phyloP scores from a whole-genome alignment of 805 yeast genomes.

The Candida namnaoensis region DNA sequence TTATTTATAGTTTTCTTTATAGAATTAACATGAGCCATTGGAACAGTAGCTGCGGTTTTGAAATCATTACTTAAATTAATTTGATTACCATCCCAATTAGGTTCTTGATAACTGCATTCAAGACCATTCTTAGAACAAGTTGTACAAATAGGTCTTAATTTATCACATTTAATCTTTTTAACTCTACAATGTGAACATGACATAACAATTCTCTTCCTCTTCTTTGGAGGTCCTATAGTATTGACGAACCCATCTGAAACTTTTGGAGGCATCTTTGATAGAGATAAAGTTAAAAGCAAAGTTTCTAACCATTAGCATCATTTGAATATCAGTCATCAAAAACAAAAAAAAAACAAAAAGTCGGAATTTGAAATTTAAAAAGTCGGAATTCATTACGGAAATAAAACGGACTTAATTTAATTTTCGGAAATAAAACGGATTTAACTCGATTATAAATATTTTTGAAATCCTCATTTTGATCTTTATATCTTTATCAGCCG shows the following conservation, averaged over 20 bases:
- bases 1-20: no score
- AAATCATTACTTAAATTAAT: slow-evolving; percentile 6
- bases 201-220: slow-evolving; percentile 13
- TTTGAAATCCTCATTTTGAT: no score
- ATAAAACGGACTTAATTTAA: no score
- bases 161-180: slow-evolving; percentile 27
- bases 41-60: slow-evolving; percentile 13
- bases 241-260: not conserved
- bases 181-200: slow-evolving; percentile 18
- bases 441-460: no score
- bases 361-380: no score
- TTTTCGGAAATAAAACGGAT: no score
- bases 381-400: no score
- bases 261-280: not conserved
- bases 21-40: slow-evolving; percentile 14
- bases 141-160: slow-evolving; percentile 41
- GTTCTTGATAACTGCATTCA: slow-evolving; percentile 44
- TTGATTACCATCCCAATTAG: slow-evolving; percentile 44
- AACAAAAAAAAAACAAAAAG: no score
- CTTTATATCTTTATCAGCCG: no score
- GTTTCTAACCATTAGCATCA: no score
- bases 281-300: no score
- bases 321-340: no score
- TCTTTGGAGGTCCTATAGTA: slow-evolving; percentile 8
- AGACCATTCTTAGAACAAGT: slow-evolving; percentile 43